A percentile compares a stretch with the other conserved stretches of the same genome.
phyloP scores from a whole-genome alignment of 176 grass and related monocot genomes.

The Thinopyrum elongatum region DNA sequence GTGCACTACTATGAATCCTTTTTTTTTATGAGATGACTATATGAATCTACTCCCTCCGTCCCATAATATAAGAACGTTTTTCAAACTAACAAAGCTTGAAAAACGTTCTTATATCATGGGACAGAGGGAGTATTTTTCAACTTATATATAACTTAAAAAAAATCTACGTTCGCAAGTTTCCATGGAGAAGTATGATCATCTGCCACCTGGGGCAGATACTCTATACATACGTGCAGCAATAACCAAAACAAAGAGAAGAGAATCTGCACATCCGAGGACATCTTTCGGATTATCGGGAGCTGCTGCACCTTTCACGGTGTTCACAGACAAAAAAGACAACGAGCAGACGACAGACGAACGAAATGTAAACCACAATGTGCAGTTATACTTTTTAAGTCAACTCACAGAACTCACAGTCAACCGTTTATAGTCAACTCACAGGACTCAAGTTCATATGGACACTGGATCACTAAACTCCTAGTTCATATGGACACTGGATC shows the following conservation, averaged over 20 bases:
- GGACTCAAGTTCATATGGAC: slow-evolving; percentile 22
- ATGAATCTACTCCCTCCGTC: too few relatives aligned
- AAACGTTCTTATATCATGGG: too few relatives aligned
- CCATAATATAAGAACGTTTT: too few relatives aligned
- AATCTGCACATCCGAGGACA: neutral
- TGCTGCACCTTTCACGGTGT: neutral
- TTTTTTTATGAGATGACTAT: too few relatives aligned
- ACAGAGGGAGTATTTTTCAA: too few relatives aligned
- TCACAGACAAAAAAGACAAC: slow-evolving; percentile 6
- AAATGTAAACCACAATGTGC: neutral
- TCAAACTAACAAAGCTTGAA: too few relatives aligned
- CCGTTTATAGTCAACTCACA: neutral
- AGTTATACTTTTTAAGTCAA: neutral
- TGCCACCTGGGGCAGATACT: too few relatives aligned
- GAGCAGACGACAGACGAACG: neutral
- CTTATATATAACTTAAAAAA: too few relatives aligned
- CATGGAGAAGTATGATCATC: too few relatives aligned
- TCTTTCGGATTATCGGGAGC: neutral
- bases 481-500: slow-evolving; percentile 26
- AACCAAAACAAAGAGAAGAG: neutral
- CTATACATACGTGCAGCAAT: too few relatives aligned
- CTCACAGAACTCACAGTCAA: neutral
- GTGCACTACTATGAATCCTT: too few relatives aligned
- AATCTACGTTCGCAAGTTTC: too few relatives aligned
- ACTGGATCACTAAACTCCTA: slow-evolving; percentile 16